These are phyloP conservation scores for Amanita fuliginea DNA, from an alignment of 768 basidiomycete species.

Conservation along the genomic window DNA sequence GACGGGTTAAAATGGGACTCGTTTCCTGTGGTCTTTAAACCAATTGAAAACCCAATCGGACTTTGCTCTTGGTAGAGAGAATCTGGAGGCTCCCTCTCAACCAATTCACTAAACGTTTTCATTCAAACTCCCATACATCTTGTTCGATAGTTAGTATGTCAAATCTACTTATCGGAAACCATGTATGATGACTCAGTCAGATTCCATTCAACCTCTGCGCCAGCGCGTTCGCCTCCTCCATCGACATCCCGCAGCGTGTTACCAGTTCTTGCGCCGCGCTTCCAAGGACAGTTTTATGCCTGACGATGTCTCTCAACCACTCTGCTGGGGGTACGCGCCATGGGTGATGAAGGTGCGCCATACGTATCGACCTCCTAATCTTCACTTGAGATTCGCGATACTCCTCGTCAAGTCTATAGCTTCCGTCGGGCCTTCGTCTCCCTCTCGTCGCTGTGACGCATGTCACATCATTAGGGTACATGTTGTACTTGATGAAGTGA, in stretches of 20 bases:
- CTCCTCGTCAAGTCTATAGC: constrained; percentile 12
- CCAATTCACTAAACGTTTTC: no score
- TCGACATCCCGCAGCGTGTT: constrained; percentile 8
- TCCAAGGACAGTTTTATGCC: constrained; percentile 5
- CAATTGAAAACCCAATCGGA: no score
- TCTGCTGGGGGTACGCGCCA: constrained; percentile 9
- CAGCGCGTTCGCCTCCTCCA: not conserved
- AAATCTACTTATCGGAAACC: no score
- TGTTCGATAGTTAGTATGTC: no score
- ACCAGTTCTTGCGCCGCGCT: constrained; percentile 7
- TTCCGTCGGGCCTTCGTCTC: constrained; percentile 6
- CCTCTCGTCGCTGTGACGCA: constrained; percentile 27
- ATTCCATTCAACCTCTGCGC: not conserved
- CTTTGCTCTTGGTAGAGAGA: no score
- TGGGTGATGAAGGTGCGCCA: not conserved
- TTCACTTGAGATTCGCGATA: constrained; percentile 21
- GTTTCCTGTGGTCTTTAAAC: no score
- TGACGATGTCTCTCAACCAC: constrained; percentile 10
- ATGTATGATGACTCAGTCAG: no score
- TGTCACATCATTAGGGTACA: constrained; percentile 21
- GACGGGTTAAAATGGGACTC: no score
- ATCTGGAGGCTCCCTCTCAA: no score
- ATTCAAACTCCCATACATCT: no score
- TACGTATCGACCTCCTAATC: constrained; percentile 10
- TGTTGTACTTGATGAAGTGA: constrained; percentile 19